Percentiles rank a stretch among this genome's conserved stretches.
Evolutionary conservation across 179 eudicot species (phyloP).

Genomic region (Vitellaria paradoxa): DNA sequence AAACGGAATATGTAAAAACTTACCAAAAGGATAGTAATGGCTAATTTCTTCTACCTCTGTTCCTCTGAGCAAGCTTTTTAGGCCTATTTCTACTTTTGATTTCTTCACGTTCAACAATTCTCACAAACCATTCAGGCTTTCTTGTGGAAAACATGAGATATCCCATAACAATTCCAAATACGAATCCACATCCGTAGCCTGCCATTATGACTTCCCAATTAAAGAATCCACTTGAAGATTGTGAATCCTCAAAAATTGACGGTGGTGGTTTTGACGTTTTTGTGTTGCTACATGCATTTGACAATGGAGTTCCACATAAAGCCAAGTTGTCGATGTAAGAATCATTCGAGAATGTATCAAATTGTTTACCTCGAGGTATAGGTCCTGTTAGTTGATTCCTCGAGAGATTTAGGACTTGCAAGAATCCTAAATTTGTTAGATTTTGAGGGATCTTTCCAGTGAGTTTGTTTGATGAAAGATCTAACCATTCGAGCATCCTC

Average conservation of each 20-base stretch:
- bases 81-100: background rate
- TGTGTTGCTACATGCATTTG: background rate
- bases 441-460: no score
- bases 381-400: no score
- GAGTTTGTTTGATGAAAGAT: no score
- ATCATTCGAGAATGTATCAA: no score
- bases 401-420: no score
- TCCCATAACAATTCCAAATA: background rate
- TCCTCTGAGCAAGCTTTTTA: background rate
- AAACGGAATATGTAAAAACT: no score
- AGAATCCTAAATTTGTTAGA: no score
- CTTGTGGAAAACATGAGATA: background rate
- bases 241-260: background rate
- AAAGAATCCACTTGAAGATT: background rate
- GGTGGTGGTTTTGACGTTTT: background rate
- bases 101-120: background rate
- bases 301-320: constrained; percentile 17
- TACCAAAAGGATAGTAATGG: no score
- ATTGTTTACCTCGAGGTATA: no score
- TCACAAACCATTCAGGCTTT: background rate
- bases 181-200: background rate
- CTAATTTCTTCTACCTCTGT: no score
- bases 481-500: no score
- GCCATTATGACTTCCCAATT: no score
- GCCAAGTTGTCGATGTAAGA: background rate